phyloP scores from a whole-genome alignment of 148 eudicot genomes.

The Talinum fruticosum region DNA sequence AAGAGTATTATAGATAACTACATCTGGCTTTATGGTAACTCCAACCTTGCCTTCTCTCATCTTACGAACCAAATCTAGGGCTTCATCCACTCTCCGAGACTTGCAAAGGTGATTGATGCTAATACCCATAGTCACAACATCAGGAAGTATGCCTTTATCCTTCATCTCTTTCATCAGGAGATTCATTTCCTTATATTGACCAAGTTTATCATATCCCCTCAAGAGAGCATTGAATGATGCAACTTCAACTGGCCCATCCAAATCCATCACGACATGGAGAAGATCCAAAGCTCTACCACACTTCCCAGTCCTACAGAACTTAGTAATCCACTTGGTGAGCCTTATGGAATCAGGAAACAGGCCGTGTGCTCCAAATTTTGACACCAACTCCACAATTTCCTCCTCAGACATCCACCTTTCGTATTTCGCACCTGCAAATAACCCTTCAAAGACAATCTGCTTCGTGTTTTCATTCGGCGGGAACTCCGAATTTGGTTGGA shows the following conservation, averaged over 20 bases:
- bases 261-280: conserved; percentile 43
- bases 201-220: conserved; percentile 42
- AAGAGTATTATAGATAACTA: conserved; percentile 62
- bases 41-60: conserved; percentile 49
- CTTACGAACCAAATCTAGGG: conserved; percentile 49
- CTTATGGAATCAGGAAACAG: conserved; percentile 33
- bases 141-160: conserved; percentile 49
- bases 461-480: conserved; percentile 36
- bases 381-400: conserved; percentile 40
- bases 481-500: conserved; percentile 30
- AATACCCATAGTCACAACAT: conserved; percentile 60
- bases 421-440: conserved; percentile 29
- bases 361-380: conserved; percentile 37
- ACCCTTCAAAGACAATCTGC: conserved; percentile 38
- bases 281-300: conserved; percentile 47
- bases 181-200: conserved; percentile 44
- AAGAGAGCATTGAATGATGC: conserved; percentile 60
- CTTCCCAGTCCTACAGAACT: conserved; percentile 39
- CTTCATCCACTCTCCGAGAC: conserved; percentile 51
- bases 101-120: conserved; percentile 60
- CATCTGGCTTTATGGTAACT: conserved; percentile 52
- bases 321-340: conserved; percentile 42
- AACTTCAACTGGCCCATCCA: conserved; percentile 41
- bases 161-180: conserved; percentile 61
- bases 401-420: conserved; percentile 35